A percentile compares a stretch with the other conserved stretches of the same genome.
Conservation (phyloP, 169 alveolate genomes). For the Plasmodium malariae region DNA sequence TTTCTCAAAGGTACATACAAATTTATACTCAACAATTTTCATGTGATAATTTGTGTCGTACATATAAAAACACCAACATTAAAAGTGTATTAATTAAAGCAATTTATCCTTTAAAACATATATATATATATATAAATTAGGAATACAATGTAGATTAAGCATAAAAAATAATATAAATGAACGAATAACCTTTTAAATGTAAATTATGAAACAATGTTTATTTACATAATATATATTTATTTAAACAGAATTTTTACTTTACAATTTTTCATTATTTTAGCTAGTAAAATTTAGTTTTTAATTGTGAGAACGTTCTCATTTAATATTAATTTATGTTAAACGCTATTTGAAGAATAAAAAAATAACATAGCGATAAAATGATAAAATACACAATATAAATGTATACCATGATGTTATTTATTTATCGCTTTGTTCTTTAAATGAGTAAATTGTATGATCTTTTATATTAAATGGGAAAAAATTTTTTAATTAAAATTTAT, state of each 20-base stretch:
- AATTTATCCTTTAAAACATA: too few relatives aligned
- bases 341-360: neutral
- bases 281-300: neutral
- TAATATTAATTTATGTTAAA: neutral
- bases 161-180: too few relatives aligned
- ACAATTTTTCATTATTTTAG: neutral
- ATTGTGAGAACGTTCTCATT: neutral
- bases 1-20: too few relatives aligned
- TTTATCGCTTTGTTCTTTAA: constrained; percentile 7
- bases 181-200: neutral
- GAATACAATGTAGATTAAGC: neutral
- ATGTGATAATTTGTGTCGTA: too few relatives aligned
- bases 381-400: neutral
- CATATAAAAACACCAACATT: too few relatives aligned
- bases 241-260: neutral
- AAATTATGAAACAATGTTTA: neutral
- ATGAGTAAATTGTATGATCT: constrained; percentile 11
- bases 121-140: neutral
- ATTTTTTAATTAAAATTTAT: constrained; percentile 15
- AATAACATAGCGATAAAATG: neutral
- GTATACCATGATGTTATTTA: neutral
- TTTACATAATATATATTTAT: neutral
- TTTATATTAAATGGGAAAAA: neutral
- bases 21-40: too few relatives aligned
- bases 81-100: too few relatives aligned